Percentiles rank a stretch among this genome's conserved stretches.
Evolutionary conservation across 331 rosid species (phyloP).

Genomic region (Malus hybrid): DNA sequence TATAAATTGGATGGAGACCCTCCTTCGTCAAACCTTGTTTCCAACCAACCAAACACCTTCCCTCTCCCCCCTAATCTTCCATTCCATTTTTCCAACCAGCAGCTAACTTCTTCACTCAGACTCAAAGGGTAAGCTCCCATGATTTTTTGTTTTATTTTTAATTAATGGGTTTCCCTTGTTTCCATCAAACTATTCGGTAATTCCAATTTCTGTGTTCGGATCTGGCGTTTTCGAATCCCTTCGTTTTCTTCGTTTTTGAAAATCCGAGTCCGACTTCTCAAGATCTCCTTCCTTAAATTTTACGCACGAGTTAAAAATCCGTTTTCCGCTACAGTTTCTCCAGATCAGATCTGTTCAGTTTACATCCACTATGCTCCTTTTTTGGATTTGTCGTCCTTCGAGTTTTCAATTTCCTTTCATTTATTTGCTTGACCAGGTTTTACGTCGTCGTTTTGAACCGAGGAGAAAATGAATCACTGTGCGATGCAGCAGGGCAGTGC

Average conservation of each 20-base stretch:
- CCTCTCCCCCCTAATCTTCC: background rate
- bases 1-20: background rate
- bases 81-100: background rate
- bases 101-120: conserved; percentile 6
- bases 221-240: background rate
- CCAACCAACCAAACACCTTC: background rate
- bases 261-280: background rate
- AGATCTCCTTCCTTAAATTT: background rate
- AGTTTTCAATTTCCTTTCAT: background rate
- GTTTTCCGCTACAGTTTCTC: background rate
- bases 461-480: conserved; percentile 45
- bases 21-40: background rate
- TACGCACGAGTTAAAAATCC: background rate
- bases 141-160: background rate
- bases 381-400: background rate
- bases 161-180: background rate
- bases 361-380: background rate
- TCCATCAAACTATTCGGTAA: background rate
- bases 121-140: background rate
- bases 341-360: conserved; percentile 2
- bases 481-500: conserved; percentile 56
- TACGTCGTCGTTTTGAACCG: background rate
- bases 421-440: conserved; percentile 35
- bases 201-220: background rate
- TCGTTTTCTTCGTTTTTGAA: background rate